These are phyloP conservation scores for Pyrenophora teres DNA, from an alignment of 2,329 filamentous ascomycete genomes.

Conservation along the genomic window DNA sequence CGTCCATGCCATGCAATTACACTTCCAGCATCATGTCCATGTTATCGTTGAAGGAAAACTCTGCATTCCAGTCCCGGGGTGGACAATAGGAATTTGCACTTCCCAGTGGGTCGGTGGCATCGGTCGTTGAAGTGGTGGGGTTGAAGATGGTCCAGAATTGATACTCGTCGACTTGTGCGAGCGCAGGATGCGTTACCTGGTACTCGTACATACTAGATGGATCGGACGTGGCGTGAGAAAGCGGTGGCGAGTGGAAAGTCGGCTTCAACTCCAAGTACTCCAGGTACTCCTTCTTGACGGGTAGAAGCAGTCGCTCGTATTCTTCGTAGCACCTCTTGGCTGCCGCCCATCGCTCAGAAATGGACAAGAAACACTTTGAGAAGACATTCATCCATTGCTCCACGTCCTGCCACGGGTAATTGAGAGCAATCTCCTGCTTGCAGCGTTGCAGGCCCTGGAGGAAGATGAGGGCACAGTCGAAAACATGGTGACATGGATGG, in stretches of 20 bases:
- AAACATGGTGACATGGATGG: constrained; percentile 45
- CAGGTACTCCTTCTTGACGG: constrained; percentile 41
- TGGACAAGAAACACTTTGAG: constrained; percentile 39
- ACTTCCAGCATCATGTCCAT: constrained; percentile 21
- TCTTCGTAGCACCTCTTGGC: constrained; percentile 42
- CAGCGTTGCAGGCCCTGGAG: constrained; percentile 39
- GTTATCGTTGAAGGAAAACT: constrained; percentile 37
- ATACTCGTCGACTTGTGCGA: constrained; percentile 33
- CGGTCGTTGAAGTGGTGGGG: constrained; percentile 31
- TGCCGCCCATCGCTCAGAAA: constrained; percentile 44
- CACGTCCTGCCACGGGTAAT: constrained; percentile 31
- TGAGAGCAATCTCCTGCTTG: constrained; percentile 37
- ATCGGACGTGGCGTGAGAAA: constrained; percentile 9
- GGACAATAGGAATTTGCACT: constrained; percentile 29
- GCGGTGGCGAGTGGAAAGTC: constrained; percentile 20
- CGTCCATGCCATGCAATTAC: neutral
- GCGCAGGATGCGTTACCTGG: constrained; percentile 8
- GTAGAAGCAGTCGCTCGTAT: constrained; percentile 38
- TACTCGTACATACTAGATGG: constrained; percentile 20
- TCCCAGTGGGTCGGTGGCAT: constrained; percentile 25
- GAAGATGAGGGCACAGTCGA: constrained; percentile 41
- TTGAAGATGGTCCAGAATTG: constrained; percentile 40
- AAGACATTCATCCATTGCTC: constrained; percentile 40
- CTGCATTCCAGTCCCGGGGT: constrained; percentile 39
- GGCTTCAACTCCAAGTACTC: constrained; percentile 40